Percentiles rank a stretch among this genome's conserved stretches.
These are phyloP conservation scores for Lepiota brunneoincarnata DNA, from an alignment of 768 basidiomycete species.

Conservation along the genomic window DNA sequence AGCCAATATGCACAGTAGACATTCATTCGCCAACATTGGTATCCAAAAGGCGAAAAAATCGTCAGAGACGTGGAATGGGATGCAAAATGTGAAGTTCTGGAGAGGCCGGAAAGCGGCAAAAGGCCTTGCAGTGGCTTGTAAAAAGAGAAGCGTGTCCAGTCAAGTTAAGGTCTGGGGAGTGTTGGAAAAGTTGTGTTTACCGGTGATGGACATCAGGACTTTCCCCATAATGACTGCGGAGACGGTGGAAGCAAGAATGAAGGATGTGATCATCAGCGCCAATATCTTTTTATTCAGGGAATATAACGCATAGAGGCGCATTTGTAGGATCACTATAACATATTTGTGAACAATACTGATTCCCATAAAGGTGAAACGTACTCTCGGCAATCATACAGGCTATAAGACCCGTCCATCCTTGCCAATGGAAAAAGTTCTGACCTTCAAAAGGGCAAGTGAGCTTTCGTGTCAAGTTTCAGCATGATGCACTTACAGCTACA, in stretches of 20 bases:
- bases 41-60: conserved; percentile 61
- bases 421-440: conserved; percentile 50
- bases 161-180: not conserved
- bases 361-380: conserved; percentile 22
- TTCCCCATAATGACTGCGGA: conserved; percentile 49
- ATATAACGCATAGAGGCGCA: conserved; percentile 63
- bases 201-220: conserved; percentile 35
- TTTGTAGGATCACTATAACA: conserved; percentile 51
- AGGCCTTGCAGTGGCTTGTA: conserved; percentile 21
- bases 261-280: conserved; percentile 39
- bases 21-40: conserved; percentile 54
- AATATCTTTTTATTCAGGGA: conserved; percentile 50
- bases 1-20: conserved; percentile 48
- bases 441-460: conserved; percentile 26
- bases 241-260: conserved; percentile 34
- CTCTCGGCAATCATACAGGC: conserved; percentile 55
- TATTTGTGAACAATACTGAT: not conserved
- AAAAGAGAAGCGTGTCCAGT: not conserved
- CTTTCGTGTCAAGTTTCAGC: not conserved
- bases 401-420: conserved; percentile 58
- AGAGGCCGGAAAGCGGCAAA: conserved; percentile 10
- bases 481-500: conserved; percentile 29
- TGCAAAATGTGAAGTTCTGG: conserved; percentile 37
- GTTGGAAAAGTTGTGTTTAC: conserved; percentile 25
- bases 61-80: conserved; percentile 32